A percentile compares a stretch with the other conserved stretches of the same genome.
These are phyloP conservation scores for Neurospora discreta DNA, from an alignment of 495 filamentous ascomycete species.

Conservation along the genomic window DNA sequence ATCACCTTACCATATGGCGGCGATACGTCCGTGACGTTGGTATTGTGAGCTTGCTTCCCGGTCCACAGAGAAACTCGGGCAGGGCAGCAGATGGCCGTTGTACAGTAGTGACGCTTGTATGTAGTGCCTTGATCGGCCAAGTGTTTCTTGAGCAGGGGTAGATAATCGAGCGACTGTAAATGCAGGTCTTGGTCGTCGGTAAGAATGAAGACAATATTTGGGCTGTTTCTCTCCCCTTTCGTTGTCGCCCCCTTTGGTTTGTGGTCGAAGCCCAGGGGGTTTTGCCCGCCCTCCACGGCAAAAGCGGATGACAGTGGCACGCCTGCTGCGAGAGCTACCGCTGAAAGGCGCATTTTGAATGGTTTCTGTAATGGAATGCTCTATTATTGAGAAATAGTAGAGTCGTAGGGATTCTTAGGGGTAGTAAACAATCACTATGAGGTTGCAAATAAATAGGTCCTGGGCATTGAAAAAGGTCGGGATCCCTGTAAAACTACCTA, in stretches of 20 bases:
- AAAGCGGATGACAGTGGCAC: constrained; percentile 8
- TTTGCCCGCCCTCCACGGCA: background rate
- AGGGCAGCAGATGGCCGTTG: constrained; percentile 54
- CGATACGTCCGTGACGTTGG: constrained; percentile 60
- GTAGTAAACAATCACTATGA: background rate
- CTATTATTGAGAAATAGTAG: background rate
- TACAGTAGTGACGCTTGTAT: constrained; percentile 49
- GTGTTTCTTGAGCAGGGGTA: constrained; percentile 41
- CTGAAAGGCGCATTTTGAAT: constrained; percentile 9
- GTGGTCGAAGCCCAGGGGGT: constrained; percentile 1
- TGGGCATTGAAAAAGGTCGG: background rate
- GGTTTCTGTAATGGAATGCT: background rate
- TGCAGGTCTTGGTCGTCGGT: constrained; percentile 58
- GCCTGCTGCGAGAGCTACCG: constrained; percentile 6
- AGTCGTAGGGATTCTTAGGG: background rate
- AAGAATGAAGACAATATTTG: constrained; percentile 52
- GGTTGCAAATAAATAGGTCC: background rate
- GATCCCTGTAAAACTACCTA: background rate
- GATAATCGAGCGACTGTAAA: constrained; percentile 47
- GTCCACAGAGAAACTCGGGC: constrained; percentile 54
- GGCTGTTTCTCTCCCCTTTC: constrained; percentile 19
- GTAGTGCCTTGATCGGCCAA: constrained; percentile 43
- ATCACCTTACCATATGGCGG: constrained; percentile 44
- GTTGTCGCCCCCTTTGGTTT: background rate
- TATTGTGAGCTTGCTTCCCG: constrained; percentile 59